phyloP scores from a whole-genome alignment of 805 yeast species.

The Diddensiella transvaalensis region DNA sequence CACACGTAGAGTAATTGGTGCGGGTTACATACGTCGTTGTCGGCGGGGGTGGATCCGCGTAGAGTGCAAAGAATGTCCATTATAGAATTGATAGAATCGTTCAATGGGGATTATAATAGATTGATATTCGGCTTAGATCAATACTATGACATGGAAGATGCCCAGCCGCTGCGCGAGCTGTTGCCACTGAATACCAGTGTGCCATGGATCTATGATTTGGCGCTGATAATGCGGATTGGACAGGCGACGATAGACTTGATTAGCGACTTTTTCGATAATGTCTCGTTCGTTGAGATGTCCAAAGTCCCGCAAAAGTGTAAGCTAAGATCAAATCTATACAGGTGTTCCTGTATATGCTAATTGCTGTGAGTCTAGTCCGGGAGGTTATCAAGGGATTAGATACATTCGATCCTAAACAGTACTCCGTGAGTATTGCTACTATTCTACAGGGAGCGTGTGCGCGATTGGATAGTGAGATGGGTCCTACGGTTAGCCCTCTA shows the following conservation, averaged over 20 bases:
- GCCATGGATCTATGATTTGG: neutral
- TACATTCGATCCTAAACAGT: neutral
- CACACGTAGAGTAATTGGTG: too few species aligned
- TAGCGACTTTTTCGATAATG: constrained; percentile 1
- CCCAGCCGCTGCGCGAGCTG: too few species aligned
- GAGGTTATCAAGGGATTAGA: neutral
- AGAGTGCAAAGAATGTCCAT: neutral
- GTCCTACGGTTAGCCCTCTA: neutral
- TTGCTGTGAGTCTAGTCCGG: too few species aligned
- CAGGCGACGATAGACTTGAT: neutral
- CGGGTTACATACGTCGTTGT: too few species aligned
- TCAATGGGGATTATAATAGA: neutral
- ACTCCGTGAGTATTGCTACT: neutral
- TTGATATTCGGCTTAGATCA: neutral
- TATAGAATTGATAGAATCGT: neutral
- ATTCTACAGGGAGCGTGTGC: neutral
- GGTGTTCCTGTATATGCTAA: too few species aligned
- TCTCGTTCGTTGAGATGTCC: neutral
- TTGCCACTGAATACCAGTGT: neutral
- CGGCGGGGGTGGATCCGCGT: too few species aligned
- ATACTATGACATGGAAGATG: too few species aligned
- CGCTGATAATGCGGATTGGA: too few species aligned
- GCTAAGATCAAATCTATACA: too few species aligned
- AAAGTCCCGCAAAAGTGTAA: neutral
- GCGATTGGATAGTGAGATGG: neutral